These are phyloP conservation scores for Danielozyma ontarioensis DNA, from an alignment of 805 yeast species.

Conservation along the genomic window DNA sequence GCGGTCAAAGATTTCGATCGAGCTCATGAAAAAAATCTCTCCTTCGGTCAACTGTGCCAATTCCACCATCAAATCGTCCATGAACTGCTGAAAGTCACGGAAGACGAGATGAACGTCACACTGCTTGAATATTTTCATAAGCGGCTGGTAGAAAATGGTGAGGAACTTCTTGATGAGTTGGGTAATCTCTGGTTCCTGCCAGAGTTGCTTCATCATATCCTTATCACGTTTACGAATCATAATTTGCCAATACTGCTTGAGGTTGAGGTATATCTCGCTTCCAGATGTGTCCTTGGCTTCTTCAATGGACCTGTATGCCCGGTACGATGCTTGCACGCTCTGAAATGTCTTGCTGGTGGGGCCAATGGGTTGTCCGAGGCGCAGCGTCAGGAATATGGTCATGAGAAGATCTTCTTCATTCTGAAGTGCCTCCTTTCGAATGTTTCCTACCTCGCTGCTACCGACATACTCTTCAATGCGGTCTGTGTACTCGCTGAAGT, in stretches of 20 bases:
- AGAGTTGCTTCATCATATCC: slow-evolving; percentile 63
- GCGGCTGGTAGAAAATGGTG: slow-evolving; percentile 67
- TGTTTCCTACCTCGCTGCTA: slow-evolving; percentile 18
- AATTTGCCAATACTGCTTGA: slow-evolving; percentile 59
- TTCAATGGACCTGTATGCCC: slow-evolving; percentile 14
- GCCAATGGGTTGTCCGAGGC: slow-evolving; percentile 14
- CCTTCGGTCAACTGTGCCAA: slow-evolving; percentile 54
- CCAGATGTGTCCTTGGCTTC: slow-evolving; percentile 6
- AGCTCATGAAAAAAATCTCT: slow-evolving; percentile 40
- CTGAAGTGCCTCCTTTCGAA: slow-evolving; percentile 11
- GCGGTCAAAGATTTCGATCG: slow-evolving; percentile 61
- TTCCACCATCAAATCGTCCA: slow-evolving; percentile 58
- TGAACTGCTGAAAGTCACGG: slow-evolving; percentile 30
- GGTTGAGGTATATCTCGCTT: slow-evolving; percentile 41
- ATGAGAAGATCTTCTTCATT: slow-evolving; percentile 17
- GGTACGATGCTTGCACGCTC: slow-evolving; percentile 12
- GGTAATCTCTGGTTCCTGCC: slow-evolving; percentile 85
- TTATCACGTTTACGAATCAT: slow-evolving; percentile 72
- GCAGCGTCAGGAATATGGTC: slow-evolving; percentile 16
- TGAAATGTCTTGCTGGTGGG: slow-evolving; percentile 3
- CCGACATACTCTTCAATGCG: slow-evolving; percentile 23
- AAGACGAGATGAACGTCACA: slow-evolving; percentile 65
- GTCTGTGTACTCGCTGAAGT: slow-evolving; percentile 12
- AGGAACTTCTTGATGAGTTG: slow-evolving; percentile 67
- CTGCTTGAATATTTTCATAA: slow-evolving; percentile 60